Base-by-base conservation (phyloP, 768 basidiomycete species). In the Lentinula detonsa region DNA sequence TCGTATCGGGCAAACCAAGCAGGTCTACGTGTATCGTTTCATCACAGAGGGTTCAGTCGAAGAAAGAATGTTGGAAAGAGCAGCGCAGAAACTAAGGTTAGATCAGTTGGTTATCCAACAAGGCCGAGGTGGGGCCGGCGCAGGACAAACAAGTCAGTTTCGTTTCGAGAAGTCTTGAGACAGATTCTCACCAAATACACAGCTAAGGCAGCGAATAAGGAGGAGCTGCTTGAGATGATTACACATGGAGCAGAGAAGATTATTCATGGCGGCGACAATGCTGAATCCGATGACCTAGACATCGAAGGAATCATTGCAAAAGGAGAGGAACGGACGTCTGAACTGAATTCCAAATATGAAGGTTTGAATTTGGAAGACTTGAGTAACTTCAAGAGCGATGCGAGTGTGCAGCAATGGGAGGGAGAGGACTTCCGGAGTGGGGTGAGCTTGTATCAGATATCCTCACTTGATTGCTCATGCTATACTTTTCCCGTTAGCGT, bases 51-150 rank as follows among this genome's bases (percentile, higher is more conserved):
- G 90, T 51, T 95, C 93, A 60, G 95, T 97, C 6, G 95, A 97
- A 73, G 95, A 97, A 74, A 85, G 95, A 39, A 95, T 98, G 82
- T 75, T 97, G 34, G 95, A 97, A 75, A 80, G 94, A 5, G 95
- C 94, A 1, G 95, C 95, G 4, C 96, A 98, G 76, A 98, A 98
- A 75, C 78, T 98, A 59, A 83, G 95, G 59, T 76, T 98, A 23
- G 96, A 98, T 73, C 96, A 98, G 74, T 80, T 98, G 10, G 96
- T 98, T 63, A 98, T 98, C 61, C 95, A 98, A 71, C 95, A 98
- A 67, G 96, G 96, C 4, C 82, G 95, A 28, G 40, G 40, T 31
- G 53, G 86, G 88, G 37, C 90, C 81, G 61, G 81, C 85, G 2
- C 97, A 96, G 77, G 85, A 90, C 84, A 67, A 63, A 81, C 68